A percentile compares a stretch with the other conserved stretches of the same genome.
These are phyloP conservation scores for Zoysia pacifica DNA, from an alignment of 176 grass and related monocot species.

Conservation along the genomic window DNA sequence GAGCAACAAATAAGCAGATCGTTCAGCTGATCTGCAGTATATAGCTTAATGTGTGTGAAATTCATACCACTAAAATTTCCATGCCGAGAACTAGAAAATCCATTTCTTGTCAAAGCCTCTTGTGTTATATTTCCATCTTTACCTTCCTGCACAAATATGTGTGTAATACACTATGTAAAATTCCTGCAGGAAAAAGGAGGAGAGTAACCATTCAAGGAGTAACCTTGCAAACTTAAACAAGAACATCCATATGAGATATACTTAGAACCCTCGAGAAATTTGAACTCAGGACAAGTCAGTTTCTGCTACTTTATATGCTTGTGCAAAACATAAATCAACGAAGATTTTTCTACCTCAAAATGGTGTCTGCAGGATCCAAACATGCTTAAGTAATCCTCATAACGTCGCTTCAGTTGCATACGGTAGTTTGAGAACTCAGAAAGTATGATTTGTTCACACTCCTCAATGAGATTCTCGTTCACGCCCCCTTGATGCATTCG, in stretches of 20 bases:
- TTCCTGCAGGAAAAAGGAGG: slow-evolving; percentile 59
- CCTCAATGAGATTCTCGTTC: slow-evolving; percentile 62
- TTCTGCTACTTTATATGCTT: background rate
- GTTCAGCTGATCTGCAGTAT: slow-evolving; percentile 18
- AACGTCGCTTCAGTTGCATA: slow-evolving; percentile 54
- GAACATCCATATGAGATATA: slow-evolving; percentile 14
- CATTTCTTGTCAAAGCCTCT: slow-evolving; percentile 54
- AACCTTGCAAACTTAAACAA: slow-evolving; percentile 45
- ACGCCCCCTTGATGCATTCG: slow-evolving; percentile 61
- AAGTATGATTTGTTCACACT: slow-evolving; percentile 72
- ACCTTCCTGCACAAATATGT: slow-evolving; percentile 76
- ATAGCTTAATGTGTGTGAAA: slow-evolving; percentile 27
- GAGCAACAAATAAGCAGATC: slow-evolving; percentile 23
- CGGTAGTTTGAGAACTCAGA: slow-evolving; percentile 67
- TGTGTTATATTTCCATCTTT: slow-evolving; percentile 66
- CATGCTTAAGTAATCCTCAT: slow-evolving; percentile 64
- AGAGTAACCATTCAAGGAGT: slow-evolving; percentile 60
- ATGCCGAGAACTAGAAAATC: slow-evolving; percentile 68
- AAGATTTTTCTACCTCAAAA: slow-evolving; percentile 51
- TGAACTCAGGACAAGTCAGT: background rate
- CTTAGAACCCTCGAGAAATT: background rate
- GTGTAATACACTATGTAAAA: slow-evolving; percentile 62
- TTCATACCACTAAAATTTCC: slow-evolving; percentile 72
- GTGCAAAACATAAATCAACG: background rate
- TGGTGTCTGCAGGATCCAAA: slow-evolving; percentile 57